Conservation (phyloP, 176 grass and related monocot species). For the Zea mays region DNA sequence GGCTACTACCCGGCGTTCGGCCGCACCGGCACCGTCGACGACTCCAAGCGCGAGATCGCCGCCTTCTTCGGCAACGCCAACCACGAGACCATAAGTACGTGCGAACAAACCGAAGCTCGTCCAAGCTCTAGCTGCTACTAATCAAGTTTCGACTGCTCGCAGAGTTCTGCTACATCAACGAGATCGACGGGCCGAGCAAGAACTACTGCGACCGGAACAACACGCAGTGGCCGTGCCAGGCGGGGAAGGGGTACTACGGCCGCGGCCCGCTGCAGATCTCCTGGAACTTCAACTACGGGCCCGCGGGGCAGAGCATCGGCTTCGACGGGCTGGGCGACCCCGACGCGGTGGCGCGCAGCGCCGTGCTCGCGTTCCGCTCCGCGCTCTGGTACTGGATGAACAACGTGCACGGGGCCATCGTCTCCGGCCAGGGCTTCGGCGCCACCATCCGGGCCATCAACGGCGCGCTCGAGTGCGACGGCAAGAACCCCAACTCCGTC, state of each 20-base stretch:
- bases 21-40: constrained; percentile 54
- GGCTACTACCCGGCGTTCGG: constrained; percentile 55
- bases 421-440: constrained; percentile 59
- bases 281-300: constrained; percentile 94
- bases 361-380: constrained; percentile 60
- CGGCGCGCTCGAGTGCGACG: constrained; percentile 65
- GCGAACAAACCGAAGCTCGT: not conserved
- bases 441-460: constrained; percentile 65
- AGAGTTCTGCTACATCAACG: constrained; percentile 91
- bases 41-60: constrained; percentile 81
- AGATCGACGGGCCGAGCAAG: constrained; percentile 75
- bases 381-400: constrained; percentile 88
- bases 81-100: constrained; percentile 81
- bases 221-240: constrained; percentile 60
- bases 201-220: constrained; percentile 65
- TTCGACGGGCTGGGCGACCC: constrained; percentile 78
- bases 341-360: constrained; percentile 68
- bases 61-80: constrained; percentile 81
- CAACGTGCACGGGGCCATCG: constrained; percentile 52
- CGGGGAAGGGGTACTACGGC: constrained; percentile 77
- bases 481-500: constrained; percentile 51
- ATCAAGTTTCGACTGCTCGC: too few species aligned
- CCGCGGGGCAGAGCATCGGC: constrained; percentile 72
- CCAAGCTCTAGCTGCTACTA: too few species aligned
- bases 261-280: constrained; percentile 77